These are phyloP conservation scores for Coemansia sp. DNA, from an alignment of 192 early-diverging fungal genomes.

Conservation along the genomic window DNA sequence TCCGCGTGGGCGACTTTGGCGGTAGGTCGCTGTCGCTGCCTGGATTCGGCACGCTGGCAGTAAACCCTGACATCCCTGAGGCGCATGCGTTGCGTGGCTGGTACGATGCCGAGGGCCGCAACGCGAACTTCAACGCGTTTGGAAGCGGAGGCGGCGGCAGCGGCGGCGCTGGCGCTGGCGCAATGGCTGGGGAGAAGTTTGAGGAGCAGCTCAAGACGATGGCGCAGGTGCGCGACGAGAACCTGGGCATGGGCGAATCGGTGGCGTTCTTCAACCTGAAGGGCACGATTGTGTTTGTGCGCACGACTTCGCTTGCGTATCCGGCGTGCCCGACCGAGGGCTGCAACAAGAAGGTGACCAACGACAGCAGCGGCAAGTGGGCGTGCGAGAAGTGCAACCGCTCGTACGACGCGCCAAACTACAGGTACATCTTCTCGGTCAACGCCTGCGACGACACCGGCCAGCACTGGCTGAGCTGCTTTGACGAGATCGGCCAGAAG, in stretches of 20 bases:
- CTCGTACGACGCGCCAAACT: constrained; percentile 65
- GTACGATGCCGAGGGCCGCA: constrained; percentile 44
- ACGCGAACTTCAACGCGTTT: constrained; percentile 38
- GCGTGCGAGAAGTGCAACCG: constrained; percentile 89
- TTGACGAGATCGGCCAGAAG: constrained; percentile 75
- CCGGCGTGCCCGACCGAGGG: constrained; percentile 75
- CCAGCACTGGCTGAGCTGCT: constrained; percentile 76
- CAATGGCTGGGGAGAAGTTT: constrained; percentile 11
- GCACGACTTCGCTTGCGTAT: constrained; percentile 68
- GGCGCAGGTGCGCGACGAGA: constrained; percentile 64
- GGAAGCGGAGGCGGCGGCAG: constrained; percentile 15
- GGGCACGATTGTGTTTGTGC: constrained; percentile 75
- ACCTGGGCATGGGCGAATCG: constrained; percentile 68
- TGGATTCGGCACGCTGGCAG: constrained; percentile 45
- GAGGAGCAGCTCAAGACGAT: constrained; percentile 63
- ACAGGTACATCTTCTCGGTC: constrained; percentile 79
- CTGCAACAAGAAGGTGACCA: constrained; percentile 89
- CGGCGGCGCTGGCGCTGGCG: constrained; percentile 26
- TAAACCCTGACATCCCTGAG: constrained; percentile 79
- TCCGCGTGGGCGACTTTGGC: constrained; percentile 84
- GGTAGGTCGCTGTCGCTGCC: constrained; percentile 64
- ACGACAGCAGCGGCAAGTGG: constrained; percentile 67
- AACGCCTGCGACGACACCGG: constrained; percentile 76
- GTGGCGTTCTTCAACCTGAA: constrained; percentile 69
- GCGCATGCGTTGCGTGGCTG: constrained; percentile 72